These are phyloP conservation scores for Juglanconis oblonga DNA, from an alignment of 2,329 filamentous ascomycete genomes.

Conservation along the genomic window DNA sequence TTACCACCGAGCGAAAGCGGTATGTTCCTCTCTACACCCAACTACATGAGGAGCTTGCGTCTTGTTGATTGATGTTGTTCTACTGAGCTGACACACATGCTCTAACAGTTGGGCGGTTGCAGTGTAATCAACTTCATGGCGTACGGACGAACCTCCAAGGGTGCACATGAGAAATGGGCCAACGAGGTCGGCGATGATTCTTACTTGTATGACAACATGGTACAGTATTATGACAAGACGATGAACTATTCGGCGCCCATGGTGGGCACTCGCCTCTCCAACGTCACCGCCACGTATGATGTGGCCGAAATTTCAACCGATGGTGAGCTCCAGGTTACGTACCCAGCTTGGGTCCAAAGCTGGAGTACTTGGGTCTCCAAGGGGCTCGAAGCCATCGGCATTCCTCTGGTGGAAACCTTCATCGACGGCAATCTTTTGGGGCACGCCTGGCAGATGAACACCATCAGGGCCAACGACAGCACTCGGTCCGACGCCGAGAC, in stretches of 20 bases:
- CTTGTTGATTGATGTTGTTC: neutral
- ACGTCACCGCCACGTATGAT: neutral
- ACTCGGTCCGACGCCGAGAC: neutral
- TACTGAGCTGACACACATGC: neutral
- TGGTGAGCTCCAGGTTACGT: neutral
- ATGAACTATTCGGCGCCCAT: conserved; percentile 7
- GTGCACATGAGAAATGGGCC: conserved; percentile 9
- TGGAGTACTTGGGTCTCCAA: conserved; percentile 6
- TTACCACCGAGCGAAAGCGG: no score
- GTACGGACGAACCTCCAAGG: neutral
- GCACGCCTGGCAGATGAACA: neutral
- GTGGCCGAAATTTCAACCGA: neutral
- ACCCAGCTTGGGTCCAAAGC: neutral
- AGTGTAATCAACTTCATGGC: conserved; percentile 5
- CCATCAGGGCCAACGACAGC: neutral
- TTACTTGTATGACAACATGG: conserved; percentile 6
- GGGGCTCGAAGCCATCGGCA: conserved; percentile 4
- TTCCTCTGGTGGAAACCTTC: neutral
- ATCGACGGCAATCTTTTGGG: conserved; percentile 1
- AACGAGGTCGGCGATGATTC: conserved; percentile 7
- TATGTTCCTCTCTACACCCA: no score
- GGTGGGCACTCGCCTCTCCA: neutral
- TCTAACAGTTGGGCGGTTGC: conserved; percentile 1
- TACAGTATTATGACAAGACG: conserved; percentile 8
- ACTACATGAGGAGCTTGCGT: neutral